A percentile compares a stretch with the other conserved stretches of the same genome.
Evolutionary conservation across 352 stramenopile genomes (phyloP).

Genomic region (Phytophthora meadii): DNA sequence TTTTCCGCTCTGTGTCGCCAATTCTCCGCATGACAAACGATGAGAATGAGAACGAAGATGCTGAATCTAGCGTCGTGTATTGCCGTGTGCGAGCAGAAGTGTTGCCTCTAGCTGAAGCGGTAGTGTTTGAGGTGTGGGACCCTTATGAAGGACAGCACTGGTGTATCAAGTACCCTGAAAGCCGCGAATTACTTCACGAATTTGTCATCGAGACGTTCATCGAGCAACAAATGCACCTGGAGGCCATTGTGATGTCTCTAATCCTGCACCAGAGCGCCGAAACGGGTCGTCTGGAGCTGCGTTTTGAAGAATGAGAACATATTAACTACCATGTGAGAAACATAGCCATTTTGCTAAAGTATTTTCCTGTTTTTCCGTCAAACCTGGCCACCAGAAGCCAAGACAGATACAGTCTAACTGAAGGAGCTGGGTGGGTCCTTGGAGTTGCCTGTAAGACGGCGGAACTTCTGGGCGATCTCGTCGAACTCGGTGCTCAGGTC

Average conservation of each 20-base stretch:
- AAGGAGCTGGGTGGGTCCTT: conserved; percentile 83
- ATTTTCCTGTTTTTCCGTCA: conserved; percentile 16
- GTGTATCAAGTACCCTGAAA: conserved; percentile 58
- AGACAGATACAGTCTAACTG: conserved; percentile 51
- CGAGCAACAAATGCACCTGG: conserved; percentile 70
- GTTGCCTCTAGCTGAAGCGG: conserved; percentile 21
- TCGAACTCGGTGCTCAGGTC: conserved; percentile 90
- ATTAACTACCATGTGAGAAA: too few species aligned
- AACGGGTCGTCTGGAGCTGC: conserved; percentile 38
- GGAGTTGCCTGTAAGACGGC: conserved; percentile 79
- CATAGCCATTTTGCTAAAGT: conserved; percentile 18
- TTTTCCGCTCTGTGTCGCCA: conserved; percentile 45
- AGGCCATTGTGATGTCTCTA: conserved; percentile 60
- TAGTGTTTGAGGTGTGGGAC: conserved; percentile 58
- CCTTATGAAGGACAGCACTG: conserved; percentile 25
- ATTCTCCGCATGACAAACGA: conserved; percentile 47
- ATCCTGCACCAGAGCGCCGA: conserved; percentile 43
- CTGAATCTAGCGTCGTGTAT: conserved; percentile 34
- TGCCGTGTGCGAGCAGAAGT: conserved; percentile 51
- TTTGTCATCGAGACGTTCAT: conserved; percentile 59
- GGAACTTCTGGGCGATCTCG: conserved; percentile 87
- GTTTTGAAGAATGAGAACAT: conserved; percentile 57
- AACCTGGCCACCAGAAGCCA: neutral
- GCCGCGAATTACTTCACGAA: conserved; percentile 56
- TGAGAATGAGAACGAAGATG: conserved; percentile 21